phyloP scores from a whole-genome alignment of 345 rosid species.

The Populus simonii region DNA sequence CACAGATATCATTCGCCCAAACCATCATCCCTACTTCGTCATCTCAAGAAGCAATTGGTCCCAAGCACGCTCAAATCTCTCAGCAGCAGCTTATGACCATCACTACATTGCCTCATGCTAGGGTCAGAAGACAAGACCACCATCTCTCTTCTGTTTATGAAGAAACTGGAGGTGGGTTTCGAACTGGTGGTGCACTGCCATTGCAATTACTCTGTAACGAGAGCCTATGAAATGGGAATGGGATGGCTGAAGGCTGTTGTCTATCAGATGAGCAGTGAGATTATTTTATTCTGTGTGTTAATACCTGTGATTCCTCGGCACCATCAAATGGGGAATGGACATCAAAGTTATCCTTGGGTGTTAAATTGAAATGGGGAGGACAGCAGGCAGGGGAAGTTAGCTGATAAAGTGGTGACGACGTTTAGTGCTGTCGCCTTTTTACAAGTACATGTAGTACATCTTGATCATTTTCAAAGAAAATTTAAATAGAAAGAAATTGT shows the following conservation, averaged over 20 bases:
- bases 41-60: conserved; percentile 21
- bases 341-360: neutral
- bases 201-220: conserved; percentile 66
- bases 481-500: no score
- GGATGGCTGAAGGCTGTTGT: neutral
- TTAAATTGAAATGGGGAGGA: neutral
- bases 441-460: neutral
- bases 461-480: no score
- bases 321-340: neutral
- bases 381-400: neutral
- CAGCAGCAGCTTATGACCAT: conserved; percentile 39
- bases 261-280: neutral
- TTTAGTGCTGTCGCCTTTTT: neutral
- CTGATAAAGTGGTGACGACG: neutral
- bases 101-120: conserved; percentile 31
- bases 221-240: conserved; percentile 23
- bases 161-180: conserved; percentile 33
- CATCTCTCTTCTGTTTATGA: conserved; percentile 42
- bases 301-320: neutral
- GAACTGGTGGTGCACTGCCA: conserved; percentile 38
- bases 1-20: conserved; percentile 26
- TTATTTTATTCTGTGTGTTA: conserved; percentile 22
- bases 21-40: conserved; percentile 26
- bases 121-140: conserved; percentile 50
- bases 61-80: conserved; percentile 32